Percentiles rank a stretch among this genome's conserved stretches.
Conservation (phyloP, 176 grass and related monocot species). For the Oryza nivara region DNA sequence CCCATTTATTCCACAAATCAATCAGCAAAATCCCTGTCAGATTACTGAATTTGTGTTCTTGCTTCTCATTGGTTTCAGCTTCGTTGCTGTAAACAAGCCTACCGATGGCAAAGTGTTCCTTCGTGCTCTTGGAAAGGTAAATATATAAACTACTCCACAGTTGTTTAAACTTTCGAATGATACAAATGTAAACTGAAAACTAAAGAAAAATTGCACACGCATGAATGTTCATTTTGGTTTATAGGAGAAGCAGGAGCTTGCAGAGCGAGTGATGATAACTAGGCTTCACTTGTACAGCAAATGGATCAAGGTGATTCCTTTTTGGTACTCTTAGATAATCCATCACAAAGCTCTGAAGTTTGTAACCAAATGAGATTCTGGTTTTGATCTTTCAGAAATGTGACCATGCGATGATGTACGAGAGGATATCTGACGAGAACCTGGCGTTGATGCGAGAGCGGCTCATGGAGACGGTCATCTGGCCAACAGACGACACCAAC, state of each 20-base stretch:
- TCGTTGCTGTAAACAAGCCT: constrained; percentile 76
- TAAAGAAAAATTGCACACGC: not conserved
- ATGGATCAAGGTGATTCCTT: constrained; percentile 70
- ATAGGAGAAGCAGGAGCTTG: constrained; percentile 90
- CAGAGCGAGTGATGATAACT: constrained; percentile 88
- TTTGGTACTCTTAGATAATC: not conserved
- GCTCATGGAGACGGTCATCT: constrained; percentile 79
- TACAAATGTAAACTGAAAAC: not conserved
- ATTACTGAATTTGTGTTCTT: not conserved
- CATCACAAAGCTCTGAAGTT: not conserved
- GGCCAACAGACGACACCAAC: constrained; percentile 72
- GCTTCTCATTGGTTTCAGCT: constrained; percentile 42
- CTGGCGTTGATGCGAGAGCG: constrained; percentile 61
- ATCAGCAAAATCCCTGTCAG: not conserved
- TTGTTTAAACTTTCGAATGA: not conserved
- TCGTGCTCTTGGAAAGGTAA: constrained; percentile 75
- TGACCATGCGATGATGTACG: constrained; percentile 52
- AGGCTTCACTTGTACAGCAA: constrained; percentile 85
- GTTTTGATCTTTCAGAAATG: constrained; percentile 28
- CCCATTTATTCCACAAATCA: not conserved
- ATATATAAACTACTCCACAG: not conserved
- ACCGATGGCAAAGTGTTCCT: constrained; percentile 79
- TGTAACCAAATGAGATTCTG: not conserved
- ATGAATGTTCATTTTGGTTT: not conserved
- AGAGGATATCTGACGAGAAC: constrained; percentile 63